Percentiles rank a stretch among this genome's conserved stretches.
Evolutionary conservation across 176 grass and related monocot species (phyloP).

Genomic region (Rhynchospora tenuis): DNA sequence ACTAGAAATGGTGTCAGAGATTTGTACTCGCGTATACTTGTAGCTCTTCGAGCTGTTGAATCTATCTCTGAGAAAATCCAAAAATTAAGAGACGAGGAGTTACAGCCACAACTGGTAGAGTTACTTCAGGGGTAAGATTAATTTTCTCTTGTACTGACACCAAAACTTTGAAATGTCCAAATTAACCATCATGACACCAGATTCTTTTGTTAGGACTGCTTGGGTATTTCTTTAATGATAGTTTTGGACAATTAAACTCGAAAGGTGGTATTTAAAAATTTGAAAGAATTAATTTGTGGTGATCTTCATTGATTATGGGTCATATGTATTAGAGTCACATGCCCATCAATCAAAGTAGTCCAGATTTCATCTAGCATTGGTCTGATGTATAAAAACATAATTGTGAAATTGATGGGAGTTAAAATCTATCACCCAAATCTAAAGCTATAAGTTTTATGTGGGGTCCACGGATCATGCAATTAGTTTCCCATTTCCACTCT

Average conservation of each 20-base stretch:
- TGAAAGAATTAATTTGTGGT: neutral
- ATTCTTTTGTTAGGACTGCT: neutral
- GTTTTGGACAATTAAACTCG: neutral
- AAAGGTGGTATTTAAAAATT: neutral
- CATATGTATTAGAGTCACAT: neutral
- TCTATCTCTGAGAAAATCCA: conserved; percentile 88
- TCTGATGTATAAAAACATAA: neutral
- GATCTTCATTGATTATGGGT: neutral
- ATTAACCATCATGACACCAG: neutral
- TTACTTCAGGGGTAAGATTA: conserved; percentile 76
- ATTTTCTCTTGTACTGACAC: neutral
- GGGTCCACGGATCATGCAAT: too few species aligned
- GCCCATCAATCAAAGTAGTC: neutral
- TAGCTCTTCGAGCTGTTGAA: conserved; percentile 76
- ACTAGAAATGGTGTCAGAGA: conserved; percentile 67
- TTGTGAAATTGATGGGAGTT: neutral
- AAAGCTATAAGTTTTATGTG: too few species aligned
- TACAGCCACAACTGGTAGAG: conserved; percentile 84
- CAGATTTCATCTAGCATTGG: neutral
- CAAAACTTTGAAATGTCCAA: neutral
- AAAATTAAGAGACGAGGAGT: conserved; percentile 77
- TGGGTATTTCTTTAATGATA: neutral
- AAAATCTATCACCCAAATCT: too few species aligned
- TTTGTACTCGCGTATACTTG: conserved; percentile 85
- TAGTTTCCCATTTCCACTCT: too few species aligned